Evolutionary conservation across 169 alveolate genomes (phyloP), one percentile per base, ranked within the genome.

Genomic region (Theileria parva): DNA sequence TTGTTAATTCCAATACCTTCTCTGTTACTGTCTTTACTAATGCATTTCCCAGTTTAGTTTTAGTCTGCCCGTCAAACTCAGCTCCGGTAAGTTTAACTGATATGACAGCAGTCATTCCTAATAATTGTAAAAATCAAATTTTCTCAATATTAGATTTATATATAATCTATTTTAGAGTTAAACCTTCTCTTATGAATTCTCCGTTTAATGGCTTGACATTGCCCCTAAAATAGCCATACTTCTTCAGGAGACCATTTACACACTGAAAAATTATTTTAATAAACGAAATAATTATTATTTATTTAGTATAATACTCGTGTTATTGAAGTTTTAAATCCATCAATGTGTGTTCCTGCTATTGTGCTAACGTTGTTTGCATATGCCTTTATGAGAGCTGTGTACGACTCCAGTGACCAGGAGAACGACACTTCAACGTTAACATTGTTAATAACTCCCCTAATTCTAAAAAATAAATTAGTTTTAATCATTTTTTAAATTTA

Each of bases 51-150:
- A 93, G 85, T 74, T 87, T 93, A n/a, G 87, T 83, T 71, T 93
- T 93, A 15, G 96, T 93, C 77, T 93, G 96, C 7, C 96, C 96
- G 78, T 93, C 95, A 79, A 93, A 93, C 72, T 92, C 95, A 4
- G 96, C 94, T 30, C 91, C 88, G 65, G 67, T 81, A 70, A 91
- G 75, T 79, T 81, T 91, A 15, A 93, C 85, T 17, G 93, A 87
- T 21, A 93, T 81, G 28, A 93, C 86, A 65, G 95, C 95, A 60
- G 92, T 87, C 79, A 92, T 79, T 23, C 95, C 89, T 61, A 55
- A 69, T 69, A 25, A 55, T 51, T 25, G 37, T 69, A 17, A 69
- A 19, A 25, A 25, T 15, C 34, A 55, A 7, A 63, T n/a, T 63
- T 5, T 13, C 39, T 63, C 39, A 63, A n/a, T 17, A 3, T 66